Percentiles rank a stretch among this genome's conserved stretches.
Evolutionary conservation across 2,329 filamentous ascomycete species (phyloP).

Genomic region (Ceratocystis huliohia): DNA sequence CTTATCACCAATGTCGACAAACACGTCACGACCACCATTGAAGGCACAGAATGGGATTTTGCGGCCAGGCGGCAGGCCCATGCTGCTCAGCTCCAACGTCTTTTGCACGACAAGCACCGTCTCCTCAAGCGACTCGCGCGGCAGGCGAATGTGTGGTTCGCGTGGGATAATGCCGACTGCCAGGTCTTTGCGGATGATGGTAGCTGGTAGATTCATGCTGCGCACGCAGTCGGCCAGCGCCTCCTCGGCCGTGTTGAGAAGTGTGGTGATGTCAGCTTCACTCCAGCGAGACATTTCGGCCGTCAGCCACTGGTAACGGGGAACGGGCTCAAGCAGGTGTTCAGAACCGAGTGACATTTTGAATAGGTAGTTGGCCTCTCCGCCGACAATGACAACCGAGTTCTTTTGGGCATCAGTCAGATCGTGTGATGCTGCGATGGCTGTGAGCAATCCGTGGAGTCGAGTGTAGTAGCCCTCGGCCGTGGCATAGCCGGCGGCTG

Average conservation of each 20-base stretch:
- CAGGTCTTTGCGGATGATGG: constrained; percentile 75
- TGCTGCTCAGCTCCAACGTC: constrained; percentile 70
- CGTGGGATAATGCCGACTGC: constrained; percentile 66
- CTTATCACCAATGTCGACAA: constrained; percentile 98
- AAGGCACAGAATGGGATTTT: constrained; percentile 89
- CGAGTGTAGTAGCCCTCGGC: constrained; percentile 76
- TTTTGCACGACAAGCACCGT: constrained; percentile 91
- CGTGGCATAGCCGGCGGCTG: constrained; percentile 86
- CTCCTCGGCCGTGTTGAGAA: constrained; percentile 82
- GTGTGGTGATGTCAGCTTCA: constrained; percentile 58
- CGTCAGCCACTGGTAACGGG: constrained; percentile 57
- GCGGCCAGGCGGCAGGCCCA: constrained; percentile 27
- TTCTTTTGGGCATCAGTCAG: constrained; percentile 57
- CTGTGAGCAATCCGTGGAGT: constrained; percentile 74
- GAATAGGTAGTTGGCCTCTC: constrained; percentile 93
- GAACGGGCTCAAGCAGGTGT: constrained; percentile 55
- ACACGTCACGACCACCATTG: constrained; percentile 94
- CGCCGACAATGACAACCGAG: constrained; percentile 82
- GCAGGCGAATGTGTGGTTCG: constrained; percentile 52
- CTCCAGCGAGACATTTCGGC: constrained; percentile 68
- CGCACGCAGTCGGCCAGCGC: constrained; percentile 71
- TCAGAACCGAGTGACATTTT: constrained; percentile 54
- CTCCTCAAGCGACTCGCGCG: constrained; percentile 84
- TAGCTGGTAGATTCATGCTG: constrained; percentile 66
- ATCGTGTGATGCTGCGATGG: constrained; percentile 47